Base-by-base conservation (phyloP, 345 rosid species). In the Populus ilicifolia region DNA sequence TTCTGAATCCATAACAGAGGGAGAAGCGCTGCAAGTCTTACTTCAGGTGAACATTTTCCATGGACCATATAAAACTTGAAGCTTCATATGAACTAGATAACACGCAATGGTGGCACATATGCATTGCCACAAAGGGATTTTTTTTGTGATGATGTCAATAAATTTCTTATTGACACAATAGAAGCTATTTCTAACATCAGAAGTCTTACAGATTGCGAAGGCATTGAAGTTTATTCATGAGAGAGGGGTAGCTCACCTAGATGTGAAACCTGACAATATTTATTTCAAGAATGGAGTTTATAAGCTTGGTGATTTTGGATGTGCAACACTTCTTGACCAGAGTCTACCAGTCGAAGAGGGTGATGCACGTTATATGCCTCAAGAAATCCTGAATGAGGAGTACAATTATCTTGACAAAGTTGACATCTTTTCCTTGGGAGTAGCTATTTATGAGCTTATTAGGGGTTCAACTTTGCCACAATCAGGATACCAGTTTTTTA, bases 311-410 rank as follows among this genome's bases (percentile, higher is more conserved):
- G 99, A 96, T 81, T 92, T 96, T 72, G 99, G 99, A 74, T 94
- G 96, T 83, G 97, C 99, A 33, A 96, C 97, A 43, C 92, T 87
- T 62, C 88, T 94, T 27, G 85, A 94, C 76, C 87, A 86, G 86
- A 94, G 91, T 84, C 85, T 96, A 56, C 93, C 97, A 52, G 77
- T 96, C 67, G 98, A 96, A 75, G 99, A 96, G 87, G 99, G 98
- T 13, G 99, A 96, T 85, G 99, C 94, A 59, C 97, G 97, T 30
- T 96, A 96, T 84, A 96, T 96, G 99, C 99, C 99, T 61, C 99
- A 89, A 80, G 99, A 96, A 80, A 92, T 96, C 82, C 84, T 96
- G 77, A 96, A 92, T 67, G 99, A 96, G 78, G 79, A 89, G 73
- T 92, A 89, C 78, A 89, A 90, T 74, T 91, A 92, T 84, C 91